Percentiles rank a stretch among this genome's conserved stretches.
These are phyloP conservation scores for Barnettozyma californica DNA, from an alignment of 805 yeast genomes.

Conservation along the genomic window DNA sequence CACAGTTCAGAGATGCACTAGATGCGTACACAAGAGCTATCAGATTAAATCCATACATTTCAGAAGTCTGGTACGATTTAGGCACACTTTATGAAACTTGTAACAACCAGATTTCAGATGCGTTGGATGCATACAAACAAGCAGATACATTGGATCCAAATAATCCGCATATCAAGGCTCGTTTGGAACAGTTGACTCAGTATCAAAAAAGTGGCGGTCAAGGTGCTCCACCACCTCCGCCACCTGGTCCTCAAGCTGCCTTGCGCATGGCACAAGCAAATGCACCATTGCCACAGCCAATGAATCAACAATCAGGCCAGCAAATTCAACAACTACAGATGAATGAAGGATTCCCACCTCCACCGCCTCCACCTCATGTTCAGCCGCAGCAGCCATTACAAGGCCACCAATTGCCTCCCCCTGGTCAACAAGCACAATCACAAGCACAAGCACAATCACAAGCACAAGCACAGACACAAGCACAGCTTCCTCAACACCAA, in stretches of 20 bases:
- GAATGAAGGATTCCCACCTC: slow-evolving; percentile 13
- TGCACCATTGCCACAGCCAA: slow-evolving; percentile 36
- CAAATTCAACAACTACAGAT: slow-evolving; percentile 22
- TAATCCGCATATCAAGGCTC: slow-evolving; percentile 89
- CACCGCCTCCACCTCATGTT: slow-evolving; percentile 9
- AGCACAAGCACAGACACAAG: slow-evolving; percentile 18
- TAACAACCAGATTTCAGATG: slow-evolving; percentile 91
- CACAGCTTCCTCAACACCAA: slow-evolving; percentile 15
- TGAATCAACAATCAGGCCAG: slow-evolving; percentile 31
- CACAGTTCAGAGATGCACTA: slow-evolving; percentile 93
- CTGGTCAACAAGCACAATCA: slow-evolving; percentile 9
- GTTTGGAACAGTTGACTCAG: slow-evolving; percentile 79
- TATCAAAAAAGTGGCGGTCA: slow-evolving; percentile 67
- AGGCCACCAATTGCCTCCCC: slow-evolving; percentile 8
- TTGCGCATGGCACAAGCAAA: slow-evolving; percentile 58
- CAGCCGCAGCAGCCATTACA: slow-evolving; percentile 5
- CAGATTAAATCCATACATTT: slow-evolving; percentile 88
- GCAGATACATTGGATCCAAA: slow-evolving; percentile 94
- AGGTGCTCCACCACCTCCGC: slow-evolving; percentile 46
- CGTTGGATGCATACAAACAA: slow-evolving; percentile 93
- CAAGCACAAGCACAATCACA: slow-evolving; percentile 14
- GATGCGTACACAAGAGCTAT: slow-evolving; percentile 98
- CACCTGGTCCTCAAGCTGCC: slow-evolving; percentile 54
- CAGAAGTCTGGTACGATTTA: slow-evolving; percentile 98
- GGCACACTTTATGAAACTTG: slow-evolving; percentile 97